Evolutionary conservation across 352 stramenopile genomes (phyloP).

Genomic region (Pythium biforme): DNA sequence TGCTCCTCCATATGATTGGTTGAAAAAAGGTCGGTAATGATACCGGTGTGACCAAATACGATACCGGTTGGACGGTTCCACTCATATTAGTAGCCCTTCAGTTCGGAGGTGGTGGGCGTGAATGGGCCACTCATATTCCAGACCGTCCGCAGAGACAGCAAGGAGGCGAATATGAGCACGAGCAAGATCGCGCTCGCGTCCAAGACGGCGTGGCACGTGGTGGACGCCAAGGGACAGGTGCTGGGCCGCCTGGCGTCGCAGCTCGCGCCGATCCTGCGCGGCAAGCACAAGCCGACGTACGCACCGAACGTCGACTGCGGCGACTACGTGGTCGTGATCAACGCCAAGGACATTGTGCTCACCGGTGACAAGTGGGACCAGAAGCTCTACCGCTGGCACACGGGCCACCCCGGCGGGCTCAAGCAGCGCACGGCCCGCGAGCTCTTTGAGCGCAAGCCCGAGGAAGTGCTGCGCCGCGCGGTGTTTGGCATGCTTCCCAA

Average conservation of each 20-base stretch:
- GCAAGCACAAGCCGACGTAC: conserved; percentile 99
- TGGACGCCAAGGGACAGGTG: conserved; percentile 95
- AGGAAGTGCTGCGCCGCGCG: conserved; percentile 94
- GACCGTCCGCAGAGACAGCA: not conserved
- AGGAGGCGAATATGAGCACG: conserved; percentile 40
- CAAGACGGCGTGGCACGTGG: conserved; percentile 93
- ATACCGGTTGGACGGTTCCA: conserved; percentile 2
- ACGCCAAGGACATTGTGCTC: conserved; percentile 94
- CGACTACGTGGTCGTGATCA: conserved; percentile 97
- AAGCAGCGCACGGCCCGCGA: conserved; percentile 95
- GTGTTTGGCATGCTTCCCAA: conserved; percentile 98
- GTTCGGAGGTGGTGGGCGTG: not conserved
- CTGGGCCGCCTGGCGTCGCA: conserved; percentile 95
- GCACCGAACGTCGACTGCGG: conserved; percentile 97
- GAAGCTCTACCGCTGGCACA: conserved; percentile 99
- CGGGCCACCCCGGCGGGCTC: conserved; percentile 95
- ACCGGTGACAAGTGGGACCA: conserved; percentile 96
- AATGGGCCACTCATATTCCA: not conserved
- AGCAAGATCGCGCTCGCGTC: conserved; percentile 82
- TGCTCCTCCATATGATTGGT: too few relatives aligned
- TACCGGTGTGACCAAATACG: too few relatives aligned
- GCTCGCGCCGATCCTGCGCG: conserved; percentile 94
- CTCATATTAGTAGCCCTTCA: conserved; percentile 3
- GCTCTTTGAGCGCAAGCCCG: conserved; percentile 93
- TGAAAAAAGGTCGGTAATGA: not conserved